phyloP scores from a whole-genome alignment of 2,329 filamentous ascomycete genomes.

The Monosporascus ibericus region DNA sequence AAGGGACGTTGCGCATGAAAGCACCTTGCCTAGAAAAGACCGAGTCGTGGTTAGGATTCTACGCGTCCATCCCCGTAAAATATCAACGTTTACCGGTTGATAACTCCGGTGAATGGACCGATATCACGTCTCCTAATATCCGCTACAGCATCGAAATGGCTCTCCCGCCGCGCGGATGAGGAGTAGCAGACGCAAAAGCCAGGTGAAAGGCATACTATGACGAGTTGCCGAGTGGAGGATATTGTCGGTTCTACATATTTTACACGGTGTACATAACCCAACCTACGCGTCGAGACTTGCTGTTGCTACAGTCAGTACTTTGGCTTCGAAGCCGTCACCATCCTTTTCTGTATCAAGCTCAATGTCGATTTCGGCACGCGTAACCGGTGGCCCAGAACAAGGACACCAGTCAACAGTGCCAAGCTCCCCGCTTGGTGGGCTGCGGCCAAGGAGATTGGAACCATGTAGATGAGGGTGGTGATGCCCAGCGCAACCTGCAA shows the following conservation, averaged over 20 bases:
- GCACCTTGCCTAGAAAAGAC: too few relatives aligned
- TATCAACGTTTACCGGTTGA: too few relatives aligned
- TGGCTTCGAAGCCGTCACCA: constrained; percentile 23
- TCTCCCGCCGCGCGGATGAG: too few relatives aligned
- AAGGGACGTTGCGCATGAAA: too few relatives aligned
- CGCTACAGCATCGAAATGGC: too few relatives aligned
- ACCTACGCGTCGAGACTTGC: not conserved
- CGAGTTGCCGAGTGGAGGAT: too few relatives aligned
- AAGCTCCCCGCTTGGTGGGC: constrained; percentile 89
- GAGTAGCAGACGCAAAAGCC: too few relatives aligned
- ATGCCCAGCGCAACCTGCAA: constrained; percentile 85
- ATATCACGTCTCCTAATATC: too few relatives aligned
- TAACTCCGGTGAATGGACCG: too few relatives aligned
- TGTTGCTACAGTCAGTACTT: constrained; percentile 1
- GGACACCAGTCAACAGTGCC: constrained; percentile 73
- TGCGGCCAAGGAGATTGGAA: constrained; percentile 81
- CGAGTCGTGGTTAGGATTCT: too few relatives aligned
- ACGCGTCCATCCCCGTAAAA: too few relatives aligned
- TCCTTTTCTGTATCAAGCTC: constrained; percentile 49
- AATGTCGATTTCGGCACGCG: constrained; percentile 65
- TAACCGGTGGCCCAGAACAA: constrained; percentile 73
- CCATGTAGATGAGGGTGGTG: constrained; percentile 85
- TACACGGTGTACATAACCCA: not conserved
- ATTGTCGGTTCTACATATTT: not conserved
- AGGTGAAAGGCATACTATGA: too few relatives aligned